Conservation (phyloP, 2,329 filamentous ascomycete species). For the Fusarium poae region DNA sequence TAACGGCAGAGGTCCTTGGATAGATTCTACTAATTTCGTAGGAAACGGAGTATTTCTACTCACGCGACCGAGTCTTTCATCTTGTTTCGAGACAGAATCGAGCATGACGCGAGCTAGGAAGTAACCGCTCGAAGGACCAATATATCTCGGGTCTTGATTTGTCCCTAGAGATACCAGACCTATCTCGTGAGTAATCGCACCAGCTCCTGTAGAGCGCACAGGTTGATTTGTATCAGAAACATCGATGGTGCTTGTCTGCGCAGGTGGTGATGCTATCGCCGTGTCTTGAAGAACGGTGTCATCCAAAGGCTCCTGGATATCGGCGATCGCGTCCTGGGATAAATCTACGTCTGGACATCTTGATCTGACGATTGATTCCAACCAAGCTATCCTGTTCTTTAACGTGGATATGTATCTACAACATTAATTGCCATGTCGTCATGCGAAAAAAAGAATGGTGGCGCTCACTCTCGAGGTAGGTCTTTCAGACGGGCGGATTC, state of each 20-base stretch:
- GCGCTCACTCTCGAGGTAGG: slow-evolving; percentile 57
- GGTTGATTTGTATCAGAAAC: not conserved
- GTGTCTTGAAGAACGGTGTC: slow-evolving; percentile 18
- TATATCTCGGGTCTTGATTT: slow-evolving; percentile 63
- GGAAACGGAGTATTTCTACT: slow-evolving; percentile 38
- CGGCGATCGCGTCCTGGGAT: slow-evolving; percentile 34
- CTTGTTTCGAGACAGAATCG: slow-evolving; percentile 52
- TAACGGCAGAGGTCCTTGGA: slow-evolving; percentile 51
- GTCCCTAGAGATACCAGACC: slow-evolving; percentile 64
- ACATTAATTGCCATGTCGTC: not conserved
- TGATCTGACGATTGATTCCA: slow-evolving; percentile 59
- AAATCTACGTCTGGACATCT: slow-evolving; percentile 60
- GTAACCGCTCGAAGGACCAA: slow-evolving; percentile 68
- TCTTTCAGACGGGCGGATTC: slow-evolving; percentile 57
- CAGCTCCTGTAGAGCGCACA: slow-evolving; percentile 37
- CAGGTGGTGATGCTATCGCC: slow-evolving; percentile 2
- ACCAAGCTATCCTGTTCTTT: slow-evolving; percentile 59
- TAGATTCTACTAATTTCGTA: slow-evolving; percentile 51
- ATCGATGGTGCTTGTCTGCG: not conserved
- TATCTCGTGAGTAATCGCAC: slow-evolving; percentile 62
- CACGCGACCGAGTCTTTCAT: slow-evolving; percentile 18
- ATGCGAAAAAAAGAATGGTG: too few species aligned
- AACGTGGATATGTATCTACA: slow-evolving; percentile 53
- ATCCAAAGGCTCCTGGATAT: slow-evolving; percentile 31
- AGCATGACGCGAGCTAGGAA: slow-evolving; percentile 65